Evolutionary conservation across 371 early-diverging fungal genomes (phyloP).

Genomic region (Dinochytrium kinnereticum): DNA sequence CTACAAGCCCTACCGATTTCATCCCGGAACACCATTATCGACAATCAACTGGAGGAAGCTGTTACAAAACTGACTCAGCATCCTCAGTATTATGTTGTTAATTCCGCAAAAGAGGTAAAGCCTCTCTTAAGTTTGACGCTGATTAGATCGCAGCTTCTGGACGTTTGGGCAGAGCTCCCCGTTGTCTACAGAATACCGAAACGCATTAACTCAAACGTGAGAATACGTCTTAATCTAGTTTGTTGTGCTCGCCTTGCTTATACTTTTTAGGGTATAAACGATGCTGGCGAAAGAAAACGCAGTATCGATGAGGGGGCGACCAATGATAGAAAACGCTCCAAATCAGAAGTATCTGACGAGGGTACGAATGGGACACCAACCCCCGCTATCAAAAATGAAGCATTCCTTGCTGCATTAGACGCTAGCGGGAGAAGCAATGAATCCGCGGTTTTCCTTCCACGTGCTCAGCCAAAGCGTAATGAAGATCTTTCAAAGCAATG

Average conservation of each 20-base stretch:
- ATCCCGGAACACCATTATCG: conserved; percentile 43
- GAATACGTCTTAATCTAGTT: neutral
- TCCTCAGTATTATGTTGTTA: conserved; percentile 23
- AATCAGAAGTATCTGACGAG: conserved; percentile 2
- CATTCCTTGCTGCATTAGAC: neutral
- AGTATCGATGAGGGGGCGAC: neutral
- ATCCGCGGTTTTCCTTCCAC: conserved; percentile 7
- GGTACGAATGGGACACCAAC: neutral
- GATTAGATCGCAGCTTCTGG: conserved; percentile 41
- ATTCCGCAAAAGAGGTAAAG: conserved; percentile 38
- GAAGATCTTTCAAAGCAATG: neutral
- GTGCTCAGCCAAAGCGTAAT: neutral
- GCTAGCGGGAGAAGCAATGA: neutral
- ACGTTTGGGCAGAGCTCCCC: conserved; percentile 52
- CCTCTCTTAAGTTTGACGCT: neutral
- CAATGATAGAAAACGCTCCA: neutral
- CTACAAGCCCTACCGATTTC: conserved; percentile 45
- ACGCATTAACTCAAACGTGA: conserved; percentile 22
- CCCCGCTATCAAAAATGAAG: neutral
- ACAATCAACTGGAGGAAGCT: conserved; percentile 41
- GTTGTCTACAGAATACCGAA: conserved; percentile 66
- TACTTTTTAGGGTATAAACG: neutral
- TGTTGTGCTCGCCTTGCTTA: neutral
- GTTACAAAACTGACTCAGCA: conserved; percentile 33
- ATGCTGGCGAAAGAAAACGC: neutral